Evolutionary conservation across 2,329 filamentous ascomycete genomes (phyloP), one percentile per base, ranked within the genome.

Genomic region (Malbranchea cinnamomea): DNA sequence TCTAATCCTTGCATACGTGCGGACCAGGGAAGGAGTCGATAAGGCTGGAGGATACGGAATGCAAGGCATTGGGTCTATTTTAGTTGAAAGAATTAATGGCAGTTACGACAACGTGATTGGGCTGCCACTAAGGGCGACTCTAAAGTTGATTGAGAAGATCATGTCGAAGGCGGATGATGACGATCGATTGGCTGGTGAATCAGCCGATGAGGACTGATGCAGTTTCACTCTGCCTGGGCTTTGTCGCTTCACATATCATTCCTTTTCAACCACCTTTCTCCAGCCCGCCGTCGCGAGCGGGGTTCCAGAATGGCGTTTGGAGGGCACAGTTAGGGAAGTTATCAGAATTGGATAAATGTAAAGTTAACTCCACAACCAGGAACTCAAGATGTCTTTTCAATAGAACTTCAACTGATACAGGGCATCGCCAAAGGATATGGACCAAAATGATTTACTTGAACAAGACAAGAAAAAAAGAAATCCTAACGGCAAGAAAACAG

Each of bases 11-110:
- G 70, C 69, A 31, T 68, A 68, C 51, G 64, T 68, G 29, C 48
- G 50, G 35, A 94, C 87, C 13, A 67, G 87, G 32, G 89, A 98
- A 62, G 89, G 89, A 2, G 84, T 74, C 7, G 89, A 95, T 55
- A 98, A 95, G 63, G 89, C 89, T 0, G 89, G 89, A 2, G 89
- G 89, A 0, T 98, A 98, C 54, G 89, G 83, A 1, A 71, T 98
- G 31, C 89, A 98, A 56, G 89, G 87, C 0, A 63, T 87, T 7
- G 89, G 81, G 2, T 78, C 80, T 6, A 74, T 94, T 50, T 56
- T 98, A 34, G 74, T 98, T 8, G 84, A 94, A 52, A 78, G 68
- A 53, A 79, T 98, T 40, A 81, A 93, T 40, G 89, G 89, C 7
- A 74, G 73, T 32, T 81, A 83, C 46, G 89, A 98, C 61, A 95